phyloP scores from a whole-genome alignment of 177 flowering plant genomes.

The Vitis hybrid region DNA sequence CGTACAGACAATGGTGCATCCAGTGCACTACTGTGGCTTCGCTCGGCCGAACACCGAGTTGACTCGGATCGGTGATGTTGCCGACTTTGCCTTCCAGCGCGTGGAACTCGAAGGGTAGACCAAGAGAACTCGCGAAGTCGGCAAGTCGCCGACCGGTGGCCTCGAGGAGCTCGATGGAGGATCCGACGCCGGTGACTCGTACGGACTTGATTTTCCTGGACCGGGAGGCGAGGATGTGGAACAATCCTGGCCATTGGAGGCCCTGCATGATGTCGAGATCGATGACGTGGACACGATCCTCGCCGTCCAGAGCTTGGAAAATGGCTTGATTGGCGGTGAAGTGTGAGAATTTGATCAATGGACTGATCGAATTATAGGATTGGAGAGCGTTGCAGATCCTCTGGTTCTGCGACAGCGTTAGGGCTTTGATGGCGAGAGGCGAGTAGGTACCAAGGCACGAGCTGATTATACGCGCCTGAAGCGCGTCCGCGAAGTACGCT shows the following conservation, averaged over 20 bases:
- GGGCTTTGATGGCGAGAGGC: constrained; percentile 29
- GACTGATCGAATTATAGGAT: constrained; percentile 72
- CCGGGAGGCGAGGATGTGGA: constrained; percentile 82
- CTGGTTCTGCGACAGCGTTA: constrained; percentile 37
- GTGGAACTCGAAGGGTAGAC: constrained; percentile 70
- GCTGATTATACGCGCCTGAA: constrained; percentile 58
- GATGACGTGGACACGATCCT: constrained; percentile 71
- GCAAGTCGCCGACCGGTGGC: constrained; percentile 73
- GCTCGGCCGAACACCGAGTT: constrained; percentile 32
- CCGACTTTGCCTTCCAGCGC: constrained; percentile 73
- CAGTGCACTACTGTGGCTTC: constrained; percentile 78
- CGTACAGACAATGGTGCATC: constrained; percentile 88
- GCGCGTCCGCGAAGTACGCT: constrained; percentile 78
- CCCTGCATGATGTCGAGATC: constrained; percentile 95
- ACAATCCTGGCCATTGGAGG: constrained; percentile 94
- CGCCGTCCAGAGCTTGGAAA: constrained; percentile 61
- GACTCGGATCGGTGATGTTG: constrained; percentile 39
- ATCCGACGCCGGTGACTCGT: constrained; percentile 75
- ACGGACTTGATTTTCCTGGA: constrained; percentile 48
- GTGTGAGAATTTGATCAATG: constrained; percentile 81
- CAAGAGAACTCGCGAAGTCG: constrained; percentile 75
- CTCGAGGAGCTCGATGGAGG: constrained; percentile 52
- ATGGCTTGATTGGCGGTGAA: constrained; percentile 95
- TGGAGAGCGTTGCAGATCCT: constrained; percentile 59
- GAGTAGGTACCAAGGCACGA: constrained; percentile 54